Conservation (phyloP, 176 grass and related monocot species). For the Zea luxurians region DNA sequence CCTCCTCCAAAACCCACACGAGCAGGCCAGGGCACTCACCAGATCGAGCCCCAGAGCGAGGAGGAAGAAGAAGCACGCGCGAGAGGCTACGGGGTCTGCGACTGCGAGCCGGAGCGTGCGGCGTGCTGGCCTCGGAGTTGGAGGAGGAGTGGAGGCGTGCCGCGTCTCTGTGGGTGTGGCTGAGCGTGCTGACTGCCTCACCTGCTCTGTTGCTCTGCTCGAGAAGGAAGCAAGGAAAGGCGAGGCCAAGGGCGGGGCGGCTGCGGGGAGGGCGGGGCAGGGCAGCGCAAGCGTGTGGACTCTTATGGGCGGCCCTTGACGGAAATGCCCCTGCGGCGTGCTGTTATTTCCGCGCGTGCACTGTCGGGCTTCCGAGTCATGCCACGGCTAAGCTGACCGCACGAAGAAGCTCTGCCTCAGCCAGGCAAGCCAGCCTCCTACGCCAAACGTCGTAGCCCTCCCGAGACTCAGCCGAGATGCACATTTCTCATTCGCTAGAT, state of each 20-base stretch:
- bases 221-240: not conserved
- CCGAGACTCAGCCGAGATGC: no score
- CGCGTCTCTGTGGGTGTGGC: not conserved
- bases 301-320: slow-evolving; percentile 31
- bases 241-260: not conserved
- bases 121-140: slow-evolving; percentile 20
- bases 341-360: slow-evolving; percentile 21
- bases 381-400: not conserved
- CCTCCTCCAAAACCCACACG: no score
- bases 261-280: not conserved
- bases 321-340: slow-evolving; percentile 31
- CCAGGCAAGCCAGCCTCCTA: no score
- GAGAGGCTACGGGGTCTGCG: not conserved
- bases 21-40: slow-evolving; percentile 2
- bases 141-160: not conserved
- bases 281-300: not conserved
- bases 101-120: not conserved
- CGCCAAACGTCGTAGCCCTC: no score
- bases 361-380: not conserved
- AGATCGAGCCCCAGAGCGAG: not conserved
- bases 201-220: not conserved
- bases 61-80: not conserved
- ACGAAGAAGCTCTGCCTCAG: no score
- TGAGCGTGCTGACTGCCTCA: not conserved
- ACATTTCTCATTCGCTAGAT: no score